Evolutionary conservation across 768 basidiomycete genomes (phyloP), one percentile per base, ranked within the genome.

Genomic region (Kwoniella shandongensis): DNA sequence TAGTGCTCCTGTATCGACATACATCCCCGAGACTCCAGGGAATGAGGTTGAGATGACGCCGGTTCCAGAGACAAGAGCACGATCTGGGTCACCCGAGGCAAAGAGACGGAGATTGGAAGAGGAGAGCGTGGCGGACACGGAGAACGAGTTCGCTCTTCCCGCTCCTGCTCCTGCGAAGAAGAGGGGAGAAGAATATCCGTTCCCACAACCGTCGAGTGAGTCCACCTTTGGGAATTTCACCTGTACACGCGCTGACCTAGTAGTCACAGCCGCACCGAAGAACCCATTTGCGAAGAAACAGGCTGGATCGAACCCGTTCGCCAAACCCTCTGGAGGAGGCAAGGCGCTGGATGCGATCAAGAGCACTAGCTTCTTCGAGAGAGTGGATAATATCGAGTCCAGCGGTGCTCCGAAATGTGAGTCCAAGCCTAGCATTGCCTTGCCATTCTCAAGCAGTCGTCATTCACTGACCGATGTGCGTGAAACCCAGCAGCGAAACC

Each of bases 221-320:
- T 51, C 18, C 2, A n/a, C 20, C n/a, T n/a, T n/a, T n/a, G n/a
- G n/a, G n/a, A n/a, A n/a, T n/a, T n/a, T n/a, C n/a, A n/a, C n/a
- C n/a, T n/a, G n/a, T n/a, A n/a, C n/a, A n/a, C n/a, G n/a, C n/a
- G n/a, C n/a, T n/a, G n/a, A n/a, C n/a, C n/a, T 51, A 4, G 26
- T 38, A 44, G 45, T 39, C 29, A 25, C 54, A 50, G 57, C 23
- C 46, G 61, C 61, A n/a, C 54, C 64, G 3, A 73, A 72, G 44
- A 76, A 76, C 38, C 75, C 75, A 20, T 76, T 76, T 41, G 73
- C 73, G 13, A 67, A 70, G 49, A 74, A 74, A 49, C 26, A 58
- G 4, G 44, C 50, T 15, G 66, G 55, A 12, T 69, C 72, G 8
- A 76, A 76, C 51, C 75, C 75, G 5, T 76, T 76, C 47, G 73